Evolutionary conservation across 2,329 filamentous ascomycete genomes (phyloP).

Genomic region (Aspergillus unguis): DNA sequence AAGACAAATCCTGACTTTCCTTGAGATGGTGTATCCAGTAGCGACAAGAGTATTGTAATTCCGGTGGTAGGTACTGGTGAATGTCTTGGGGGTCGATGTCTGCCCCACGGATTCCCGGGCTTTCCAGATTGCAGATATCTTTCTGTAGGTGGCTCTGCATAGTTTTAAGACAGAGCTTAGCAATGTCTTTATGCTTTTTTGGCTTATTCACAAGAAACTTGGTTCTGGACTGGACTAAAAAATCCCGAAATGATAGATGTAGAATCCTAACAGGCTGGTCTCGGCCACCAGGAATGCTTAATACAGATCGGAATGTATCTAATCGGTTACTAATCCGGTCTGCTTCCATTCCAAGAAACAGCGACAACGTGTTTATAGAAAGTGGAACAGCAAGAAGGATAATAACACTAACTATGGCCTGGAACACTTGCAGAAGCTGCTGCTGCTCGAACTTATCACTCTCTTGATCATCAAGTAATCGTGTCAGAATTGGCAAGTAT

Average conservation of each 20-base stretch:
- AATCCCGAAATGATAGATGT: background rate
- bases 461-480: background rate
- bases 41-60: constrained; percentile 26
- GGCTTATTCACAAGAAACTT: background rate
- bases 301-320: background rate
- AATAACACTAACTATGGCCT: background rate
- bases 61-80: constrained; percentile 12
- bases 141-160: constrained; percentile 19
- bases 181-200: constrained; percentile 21
- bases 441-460: background rate
- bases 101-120: background rate
- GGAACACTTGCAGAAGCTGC: background rate
- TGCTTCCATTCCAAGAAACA: background rate
- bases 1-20: constrained; percentile 7
- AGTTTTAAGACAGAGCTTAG: constrained; percentile 2
- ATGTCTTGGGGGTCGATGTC: constrained; percentile 6
- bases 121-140: constrained; percentile 18
- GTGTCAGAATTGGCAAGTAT: background rate
- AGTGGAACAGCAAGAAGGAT: background rate
- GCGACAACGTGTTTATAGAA: background rate
- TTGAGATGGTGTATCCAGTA: constrained; percentile 31
- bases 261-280: background rate
- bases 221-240: background rate
- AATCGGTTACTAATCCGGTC: background rate
- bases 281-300: background rate